Evolutionary conservation across 2,329 filamentous ascomycete species (phyloP).

Genomic region (Xylariaceae sp.): DNA sequence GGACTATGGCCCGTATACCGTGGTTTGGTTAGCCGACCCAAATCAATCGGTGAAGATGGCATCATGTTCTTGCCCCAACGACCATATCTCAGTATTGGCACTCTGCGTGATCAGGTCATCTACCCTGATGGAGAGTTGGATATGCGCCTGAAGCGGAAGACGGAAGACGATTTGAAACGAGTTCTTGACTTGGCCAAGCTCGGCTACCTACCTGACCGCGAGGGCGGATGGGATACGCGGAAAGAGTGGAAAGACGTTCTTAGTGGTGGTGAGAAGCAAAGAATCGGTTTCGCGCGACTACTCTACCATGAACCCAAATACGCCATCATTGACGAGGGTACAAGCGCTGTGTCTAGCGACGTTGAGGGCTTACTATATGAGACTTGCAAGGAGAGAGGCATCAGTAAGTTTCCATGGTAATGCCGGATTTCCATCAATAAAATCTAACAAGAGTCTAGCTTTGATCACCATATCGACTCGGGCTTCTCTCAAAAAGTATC

Average conservation of each 20-base stretch:
- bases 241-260: conserved; percentile 99
- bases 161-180: conserved; percentile 70
- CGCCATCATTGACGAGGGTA: conserved; percentile 92
- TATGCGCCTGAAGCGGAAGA: conserved; percentile 76
- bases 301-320: conserved; percentile 94
- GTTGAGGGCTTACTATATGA: conserved; percentile 94
- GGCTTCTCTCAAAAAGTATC: conserved; percentile 90
- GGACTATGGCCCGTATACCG: conserved; percentile 94
- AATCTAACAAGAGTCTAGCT: conserved; percentile 42
- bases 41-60: conserved; percentile 73
- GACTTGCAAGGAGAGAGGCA: conserved; percentile 84
- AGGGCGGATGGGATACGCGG: conserved; percentile 92
- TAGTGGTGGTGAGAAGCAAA: conserved; percentile 95
- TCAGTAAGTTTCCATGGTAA: conserved; percentile 56
- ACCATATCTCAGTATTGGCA: conserved; percentile 87
- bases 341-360: conserved; percentile 87
- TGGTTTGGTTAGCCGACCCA: conserved; percentile 82
- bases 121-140: conserved; percentile 94
- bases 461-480: conserved; percentile 94
- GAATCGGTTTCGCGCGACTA: conserved; percentile 83
- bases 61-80: conserved; percentile 98
- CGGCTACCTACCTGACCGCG: conserved; percentile 83
- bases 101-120: conserved; percentile 92
- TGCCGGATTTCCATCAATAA: not conserved
- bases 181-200: conserved; percentile 79